Evolutionary conservation across 208 protist genomes (phyloP), one percentile per base, ranked within the genome.

Genomic region (Naegleria lovaniensis): DNA sequence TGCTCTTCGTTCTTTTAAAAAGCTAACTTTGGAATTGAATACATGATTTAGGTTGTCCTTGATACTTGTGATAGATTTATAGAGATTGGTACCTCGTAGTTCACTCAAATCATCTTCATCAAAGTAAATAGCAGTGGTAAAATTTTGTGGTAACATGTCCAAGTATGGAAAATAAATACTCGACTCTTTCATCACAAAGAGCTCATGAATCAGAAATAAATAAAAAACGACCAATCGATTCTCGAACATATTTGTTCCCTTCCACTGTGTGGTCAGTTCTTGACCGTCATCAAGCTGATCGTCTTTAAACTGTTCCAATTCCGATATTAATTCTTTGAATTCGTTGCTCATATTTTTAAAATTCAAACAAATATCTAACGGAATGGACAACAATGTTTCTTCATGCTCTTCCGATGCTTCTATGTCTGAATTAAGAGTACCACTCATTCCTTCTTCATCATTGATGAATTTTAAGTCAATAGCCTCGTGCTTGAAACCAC

Each of bases 191-290:
- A 22, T 29, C 15, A 88, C 41, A 88, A 38, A 36, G 0, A 11
- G 6, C 13, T 88, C 85, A 58, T 88, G 55, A 58, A 88, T 58
- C 36, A 88, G 36, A 58, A 88, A 88, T 19, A 51, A 38, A 36
- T 88, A 88, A 38, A 88, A 88, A 4, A 88, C 6, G 38, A 88
- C 36, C 11, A 39, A 36, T 29, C 33, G 5, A 51, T 58, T 39
- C 36, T 88, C 85, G 19, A 88, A 88, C 85, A 88, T 58, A 29
- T 88, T 79, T 79, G 67, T 79, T 36, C 67, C 67, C 9, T 79
- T 79, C 67, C 67, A 79, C 29, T 79, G 67, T 36, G 67, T 36
- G n/a, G 16, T 6, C 7, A 79, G 9, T 79, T 79, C 67, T 36
- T 79, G 25, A 15, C n/a, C 25, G 6, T 79, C n/a, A 36, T 36